phyloP scores from a whole-genome alignment of 805 yeast genomes.

The Candida ovalis region DNA sequence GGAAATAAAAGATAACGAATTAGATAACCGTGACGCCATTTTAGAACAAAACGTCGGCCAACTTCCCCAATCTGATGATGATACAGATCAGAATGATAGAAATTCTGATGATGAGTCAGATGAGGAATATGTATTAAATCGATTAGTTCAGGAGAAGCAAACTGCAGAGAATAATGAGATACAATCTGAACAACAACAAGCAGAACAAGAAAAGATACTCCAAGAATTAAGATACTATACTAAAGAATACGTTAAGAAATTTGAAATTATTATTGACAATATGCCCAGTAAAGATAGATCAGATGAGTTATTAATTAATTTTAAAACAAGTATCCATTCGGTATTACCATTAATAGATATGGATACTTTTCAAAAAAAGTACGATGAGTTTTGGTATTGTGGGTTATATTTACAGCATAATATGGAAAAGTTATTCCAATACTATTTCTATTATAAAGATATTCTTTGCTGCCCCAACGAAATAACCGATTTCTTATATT shows the following conservation, averaged over 20 bases:
- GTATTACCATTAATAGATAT: constrained; percentile 52
- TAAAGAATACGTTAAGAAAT: constrained; percentile 29
- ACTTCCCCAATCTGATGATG: neutral
- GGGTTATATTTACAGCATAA: constrained; percentile 22
- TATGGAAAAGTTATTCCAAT: constrained; percentile 18
- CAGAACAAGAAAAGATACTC: neutral
- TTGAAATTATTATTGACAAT: constrained; percentile 24
- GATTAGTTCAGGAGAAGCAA: neutral
- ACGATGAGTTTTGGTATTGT: constrained; percentile 44
- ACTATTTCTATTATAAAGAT: constrained; percentile 8
- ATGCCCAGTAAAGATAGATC: constrained; percentile 49
- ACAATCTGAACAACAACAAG: neutral
- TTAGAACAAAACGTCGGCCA: neutral
- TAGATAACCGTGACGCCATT: neutral
- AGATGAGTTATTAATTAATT: constrained; percentile 44
- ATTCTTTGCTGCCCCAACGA: constrained; percentile 10
- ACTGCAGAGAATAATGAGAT: constrained; percentile 2
- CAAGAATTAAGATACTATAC: constrained; percentile 1
- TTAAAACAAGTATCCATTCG: constrained; percentile 49
- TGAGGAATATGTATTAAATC: constrained; percentile 15
- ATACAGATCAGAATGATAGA: neutral
- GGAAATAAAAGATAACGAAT: too few relatives aligned
- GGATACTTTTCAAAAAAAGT: constrained; percentile 38
- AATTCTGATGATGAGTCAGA: constrained; percentile 7
- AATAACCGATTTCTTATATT: constrained; percentile 33